These are phyloP conservation scores for Mycena rebaudengoi DNA, from an alignment of 768 basidiomycete genomes.

Conservation along the genomic window DNA sequence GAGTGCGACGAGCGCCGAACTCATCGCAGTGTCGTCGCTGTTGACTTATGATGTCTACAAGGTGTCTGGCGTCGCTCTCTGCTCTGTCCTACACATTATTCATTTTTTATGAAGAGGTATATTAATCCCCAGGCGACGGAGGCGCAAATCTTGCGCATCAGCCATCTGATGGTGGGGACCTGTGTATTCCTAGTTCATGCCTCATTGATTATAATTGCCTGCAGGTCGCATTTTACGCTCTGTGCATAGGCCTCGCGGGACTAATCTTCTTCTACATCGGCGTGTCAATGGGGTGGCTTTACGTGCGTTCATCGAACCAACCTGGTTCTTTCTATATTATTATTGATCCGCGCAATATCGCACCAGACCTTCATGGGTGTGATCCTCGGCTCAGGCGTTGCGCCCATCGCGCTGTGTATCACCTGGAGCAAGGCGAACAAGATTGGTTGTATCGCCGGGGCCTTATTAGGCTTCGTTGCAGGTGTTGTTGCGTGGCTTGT, in stretches of 20 bases:
- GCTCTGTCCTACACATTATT: background rate
- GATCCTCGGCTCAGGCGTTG: constrained; percentile 84
- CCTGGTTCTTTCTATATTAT: background rate
- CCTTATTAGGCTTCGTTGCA: constrained; percentile 71
- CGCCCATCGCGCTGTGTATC: constrained; percentile 86
- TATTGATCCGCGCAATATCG: background rate
- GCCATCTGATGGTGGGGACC: constrained; percentile 67
- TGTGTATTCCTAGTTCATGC: background rate
- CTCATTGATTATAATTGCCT: background rate
- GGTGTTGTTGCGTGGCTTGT: constrained; percentile 89
- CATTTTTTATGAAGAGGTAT: constrained; percentile 59
- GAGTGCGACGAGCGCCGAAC: constrained; percentile 85
- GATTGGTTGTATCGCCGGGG: constrained; percentile 81
- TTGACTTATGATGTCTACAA: constrained; percentile 90
- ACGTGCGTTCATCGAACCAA: constrained; percentile 73
- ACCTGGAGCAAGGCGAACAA: constrained; percentile 90
- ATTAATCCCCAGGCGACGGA: constrained; percentile 86
- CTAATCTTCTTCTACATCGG: constrained; percentile 91
- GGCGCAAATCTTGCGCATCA: constrained; percentile 70
- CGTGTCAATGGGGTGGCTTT: constrained; percentile 94
- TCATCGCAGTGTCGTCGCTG: constrained; percentile 88
- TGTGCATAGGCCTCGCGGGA: constrained; percentile 86
- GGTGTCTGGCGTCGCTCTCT: constrained; percentile 42
- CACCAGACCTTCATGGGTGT: constrained; percentile 87
- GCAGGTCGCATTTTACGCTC: constrained; percentile 73